Evolutionary conservation across 2,329 filamentous ascomycete genomes (phyloP), one percentile per base, ranked within the genome.

Genomic region (Colletotrichum gloeosporioides): DNA sequence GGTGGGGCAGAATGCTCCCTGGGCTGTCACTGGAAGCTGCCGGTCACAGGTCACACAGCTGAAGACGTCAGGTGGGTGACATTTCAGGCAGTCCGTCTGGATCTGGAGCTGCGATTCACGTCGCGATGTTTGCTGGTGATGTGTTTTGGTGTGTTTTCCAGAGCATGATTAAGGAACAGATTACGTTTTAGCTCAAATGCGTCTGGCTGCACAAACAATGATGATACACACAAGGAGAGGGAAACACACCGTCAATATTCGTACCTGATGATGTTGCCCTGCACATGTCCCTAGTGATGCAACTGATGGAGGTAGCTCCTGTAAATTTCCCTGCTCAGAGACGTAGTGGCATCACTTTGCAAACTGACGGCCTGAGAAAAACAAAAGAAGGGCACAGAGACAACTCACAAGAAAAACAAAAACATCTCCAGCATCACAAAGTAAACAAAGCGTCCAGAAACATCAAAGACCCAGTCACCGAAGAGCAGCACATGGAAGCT

Each of bases 31-130:
- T 53, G 44, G 44, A 53, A 61, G 69, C 61, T 32, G 57, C 27
- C 39, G 53, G 69, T 72, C 68, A 72, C 63, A 68, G 55, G 70
- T 39, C n/a, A 63, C 68, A 55, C 34, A 69, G 57, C 64, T 69
- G 27, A 76, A 59, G 34, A 44, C 59, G 70, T 73, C 70, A 76
- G 73, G 64, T 44, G 70, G 39, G 44, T 73, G 32, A 59, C 70
- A 73, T 53, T 65, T 65, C 31, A 57, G 27, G 44, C 36, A 34
- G n/a, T 49, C 34, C 25, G 12, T 55, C 64, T 49, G 8, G 22
- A 36, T 25, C 67, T 29, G 18, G 5, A 44, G 55, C 12, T 70
- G 27, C 55, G 55, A 62, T 69, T 63, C 57, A 53, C 22, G 18
- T 63, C 53, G 55, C 66, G 22, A 70, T 34, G 29, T 36, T 65